phyloP scores from a whole-genome alignment of 1,284 basidiomycete species.

The Malassezia globosa region DNA sequence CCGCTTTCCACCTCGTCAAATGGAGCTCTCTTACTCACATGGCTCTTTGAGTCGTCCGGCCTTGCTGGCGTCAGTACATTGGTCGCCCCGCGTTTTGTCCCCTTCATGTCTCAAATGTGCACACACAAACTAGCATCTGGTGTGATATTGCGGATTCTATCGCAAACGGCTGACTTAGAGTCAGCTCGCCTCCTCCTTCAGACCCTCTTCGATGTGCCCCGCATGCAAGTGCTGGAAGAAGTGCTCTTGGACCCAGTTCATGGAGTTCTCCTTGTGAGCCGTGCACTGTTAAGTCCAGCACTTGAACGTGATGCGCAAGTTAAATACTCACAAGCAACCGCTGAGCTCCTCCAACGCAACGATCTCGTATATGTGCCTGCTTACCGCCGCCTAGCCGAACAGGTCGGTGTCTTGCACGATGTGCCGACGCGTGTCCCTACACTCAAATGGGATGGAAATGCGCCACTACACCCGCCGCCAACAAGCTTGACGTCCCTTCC shows the following conservation, averaged over 20 bases:
- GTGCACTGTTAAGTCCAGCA: conserved; percentile 54
- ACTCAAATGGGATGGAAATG: neutral
- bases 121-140: conserved; percentile 94
- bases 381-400: conserved; percentile 83
- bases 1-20: conserved; percentile 95
- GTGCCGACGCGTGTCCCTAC: neutral
- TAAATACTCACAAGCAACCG: conserved; percentile 56
- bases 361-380: conserved; percentile 48
- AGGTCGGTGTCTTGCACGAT: conserved; percentile 60
- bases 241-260: conserved; percentile 61
- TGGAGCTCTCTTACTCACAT: conserved; percentile 83
- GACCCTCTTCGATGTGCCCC: conserved; percentile 52
- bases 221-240: conserved; percentile 79
- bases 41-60: conserved; percentile 86
- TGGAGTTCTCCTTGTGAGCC: conserved; percentile 75
- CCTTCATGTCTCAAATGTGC: conserved; percentile 88
- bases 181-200: conserved; percentile 42
- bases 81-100: conserved; percentile 84
- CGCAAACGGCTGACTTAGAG: conserved; percentile 42
- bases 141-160: conserved; percentile 64
- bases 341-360: conserved; percentile 28
- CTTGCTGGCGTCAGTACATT: conserved; percentile 85
- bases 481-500: too few relatives aligned
- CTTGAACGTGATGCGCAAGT: conserved; percentile 62
- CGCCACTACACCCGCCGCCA: too few relatives aligned